phyloP scores from a whole-genome alignment of 306 rosid species.

The Hippophae rhamnoides region DNA sequence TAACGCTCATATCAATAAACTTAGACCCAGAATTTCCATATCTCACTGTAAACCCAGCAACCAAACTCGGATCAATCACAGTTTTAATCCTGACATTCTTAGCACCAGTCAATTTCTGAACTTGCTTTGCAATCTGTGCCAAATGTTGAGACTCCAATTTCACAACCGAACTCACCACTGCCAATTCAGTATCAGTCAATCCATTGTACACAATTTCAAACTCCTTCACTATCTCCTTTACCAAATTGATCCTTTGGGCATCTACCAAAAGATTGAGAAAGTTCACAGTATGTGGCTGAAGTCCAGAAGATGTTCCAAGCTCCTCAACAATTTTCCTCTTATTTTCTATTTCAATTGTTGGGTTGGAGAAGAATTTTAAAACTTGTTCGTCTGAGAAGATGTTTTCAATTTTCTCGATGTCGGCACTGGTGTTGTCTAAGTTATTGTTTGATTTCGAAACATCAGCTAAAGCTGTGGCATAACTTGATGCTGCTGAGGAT shows the following conservation, averaged over 20 bases:
- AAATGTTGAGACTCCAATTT: conserved; percentile 70
- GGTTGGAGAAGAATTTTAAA: conserved; percentile 46
- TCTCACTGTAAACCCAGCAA: conserved; percentile 83
- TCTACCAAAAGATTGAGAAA: conserved; percentile 70
- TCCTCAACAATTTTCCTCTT: conserved; percentile 43
- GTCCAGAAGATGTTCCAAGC: conserved; percentile 27
- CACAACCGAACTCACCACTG: conserved; percentile 86
- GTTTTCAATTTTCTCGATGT: conserved; percentile 63
- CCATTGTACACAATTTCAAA: conserved; percentile 53
- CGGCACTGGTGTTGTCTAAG: conserved; percentile 57
- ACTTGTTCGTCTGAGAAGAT: conserved; percentile 43
- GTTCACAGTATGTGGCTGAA: conserved; percentile 52
- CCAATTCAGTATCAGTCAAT: conserved; percentile 57
- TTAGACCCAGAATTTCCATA: conserved; percentile 69
- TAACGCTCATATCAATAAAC: conserved; percentile 83
- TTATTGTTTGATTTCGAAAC: conserved; percentile 47
- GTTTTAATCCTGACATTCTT: conserved; percentile 78
- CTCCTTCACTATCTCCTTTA: conserved; percentile 50
- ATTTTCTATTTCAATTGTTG: conserved; percentile 31
- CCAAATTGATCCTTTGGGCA: conserved; percentile 38
- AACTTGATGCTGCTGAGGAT: conserved; percentile 52
- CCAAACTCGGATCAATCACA: conserved; percentile 51
- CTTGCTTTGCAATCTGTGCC: conserved; percentile 92
- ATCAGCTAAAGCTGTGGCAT: conserved; percentile 71
- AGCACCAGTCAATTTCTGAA: conserved; percentile 84